These are phyloP conservation scores for Ehretia macrophylla DNA, from an alignment of 257 asterid genomes.

Conservation along the genomic window DNA sequence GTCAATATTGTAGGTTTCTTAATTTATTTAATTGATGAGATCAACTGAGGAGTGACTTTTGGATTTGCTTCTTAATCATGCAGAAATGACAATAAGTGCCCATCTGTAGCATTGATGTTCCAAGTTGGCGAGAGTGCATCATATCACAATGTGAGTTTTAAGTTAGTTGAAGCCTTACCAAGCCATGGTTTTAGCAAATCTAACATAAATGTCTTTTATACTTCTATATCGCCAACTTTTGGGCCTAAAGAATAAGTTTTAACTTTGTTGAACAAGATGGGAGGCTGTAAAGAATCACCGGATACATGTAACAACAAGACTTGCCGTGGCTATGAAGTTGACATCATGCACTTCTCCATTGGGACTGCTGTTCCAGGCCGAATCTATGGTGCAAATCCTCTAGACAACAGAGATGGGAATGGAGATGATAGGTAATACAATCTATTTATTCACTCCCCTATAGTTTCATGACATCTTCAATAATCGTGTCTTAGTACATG, in stretches of 20 bases:
- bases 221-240: not conserved
- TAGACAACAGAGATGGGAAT: conserved; percentile 36
- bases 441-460: not conserved
- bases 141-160: conserved; percentile 56
- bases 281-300: conserved; percentile 77
- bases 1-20: too few relatives aligned
- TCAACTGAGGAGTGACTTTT: too few relatives aligned
- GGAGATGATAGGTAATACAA: conserved; percentile 49
- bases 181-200: not conserved
- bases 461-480: not conserved
- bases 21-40: too few relatives aligned
- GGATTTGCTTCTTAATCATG: conserved; percentile 23
- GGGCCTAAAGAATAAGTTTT: conserved; percentile 17
- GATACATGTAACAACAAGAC: conserved; percentile 56
- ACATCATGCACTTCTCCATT: conserved; percentile 84
- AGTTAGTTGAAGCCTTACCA: conserved; percentile 1
- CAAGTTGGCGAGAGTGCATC: conserved; percentile 83
- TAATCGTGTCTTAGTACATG: not conserved
- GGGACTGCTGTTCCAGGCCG: conserved; percentile 92
- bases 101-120: conserved; percentile 82
- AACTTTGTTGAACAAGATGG: conserved; percentile 53
- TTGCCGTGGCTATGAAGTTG: conserved; percentile 80
- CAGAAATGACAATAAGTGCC: conserved; percentile 66
- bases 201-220: not conserved
- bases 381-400: conserved; percentile 55